Base-by-base conservation (phyloP, 148 eudicot species). In the Gaultheria prostrata region DNA sequence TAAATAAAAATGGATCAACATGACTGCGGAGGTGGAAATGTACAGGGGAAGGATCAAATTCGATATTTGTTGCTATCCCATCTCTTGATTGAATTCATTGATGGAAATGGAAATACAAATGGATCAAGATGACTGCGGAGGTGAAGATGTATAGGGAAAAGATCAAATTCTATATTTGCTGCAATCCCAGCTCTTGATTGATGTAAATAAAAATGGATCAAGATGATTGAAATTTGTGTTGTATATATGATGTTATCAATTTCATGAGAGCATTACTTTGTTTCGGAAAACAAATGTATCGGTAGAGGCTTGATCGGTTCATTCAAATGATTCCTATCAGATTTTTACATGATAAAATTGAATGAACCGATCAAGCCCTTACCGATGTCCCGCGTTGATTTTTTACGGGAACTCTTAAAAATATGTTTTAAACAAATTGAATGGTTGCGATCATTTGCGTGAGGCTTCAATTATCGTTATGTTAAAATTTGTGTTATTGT, bases 181-280 rank as follows among this genome's bases (percentile, higher is more conserved):
- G 11, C 14, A 24, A 65, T 65, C 43, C 12, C 39, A 26, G 13
- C 32, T 63, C 67, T 8, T 39, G 3, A 14, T 39, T 73, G 14
- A 51, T 82, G 84, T 72, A 82, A 53, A 72, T n/a, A 32, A 30
- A 72, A 75, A n/a, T 54, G 45, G 59, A 54, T n/a, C 50, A 82
- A 26, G 18, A 45, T 56, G 80, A 76, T 45, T 57, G 30, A 57
- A 57, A 45, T 75, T 57, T 57, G 7, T 83, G 57, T 76, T 81
- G 43, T 70, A 63, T 32, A 11, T 53, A 9, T 1, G 12, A 18
- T 43, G 48, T 14, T 45, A 20, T 43, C 77, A 76, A 45, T 76
- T 20, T 10, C 51, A 39, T 45, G 18, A 21, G 51, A 45, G 9
- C 26, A 26, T 43, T 54, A 54, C 59, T 54, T 1, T 39, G 6